Evolutionary conservation across 257 asterid species (phyloP).

Genomic region (Nicotiana noctiflora): DNA sequence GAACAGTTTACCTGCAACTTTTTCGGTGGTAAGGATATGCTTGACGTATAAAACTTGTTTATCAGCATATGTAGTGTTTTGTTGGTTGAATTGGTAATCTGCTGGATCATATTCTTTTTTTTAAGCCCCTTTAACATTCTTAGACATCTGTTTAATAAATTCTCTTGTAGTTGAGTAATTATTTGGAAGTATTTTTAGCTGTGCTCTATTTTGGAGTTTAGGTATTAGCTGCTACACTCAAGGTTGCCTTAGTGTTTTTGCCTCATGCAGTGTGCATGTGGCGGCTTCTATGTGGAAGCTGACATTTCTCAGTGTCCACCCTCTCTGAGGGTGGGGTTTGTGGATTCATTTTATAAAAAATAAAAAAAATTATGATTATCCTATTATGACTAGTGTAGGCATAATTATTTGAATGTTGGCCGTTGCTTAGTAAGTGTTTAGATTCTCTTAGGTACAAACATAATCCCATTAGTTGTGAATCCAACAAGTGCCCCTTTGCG

Average conservation of each 20-base stretch:
- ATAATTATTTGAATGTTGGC: background rate
- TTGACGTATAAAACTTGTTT: conserved; percentile 30
- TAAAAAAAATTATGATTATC: background rate
- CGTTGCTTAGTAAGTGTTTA: background rate
- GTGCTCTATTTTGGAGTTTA: background rate
- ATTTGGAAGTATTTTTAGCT: background rate
- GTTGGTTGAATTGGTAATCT: background rate
- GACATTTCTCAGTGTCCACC: background rate
- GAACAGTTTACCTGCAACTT: conserved; percentile 39
- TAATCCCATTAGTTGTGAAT: background rate
- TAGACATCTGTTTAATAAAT: background rate
- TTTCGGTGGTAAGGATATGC: conserved; percentile 43
- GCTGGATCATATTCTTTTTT: background rate
- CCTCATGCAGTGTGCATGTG: background rate
- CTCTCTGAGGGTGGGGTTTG: background rate
- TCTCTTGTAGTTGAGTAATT: background rate
- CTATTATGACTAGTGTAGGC: background rate
- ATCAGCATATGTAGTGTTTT: conserved; percentile 3
- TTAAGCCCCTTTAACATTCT: background rate
- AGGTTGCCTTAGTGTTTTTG: background rate
- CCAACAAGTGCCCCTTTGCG: background rate
- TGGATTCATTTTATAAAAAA: background rate
- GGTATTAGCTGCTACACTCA: background rate
- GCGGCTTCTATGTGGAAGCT: background rate
- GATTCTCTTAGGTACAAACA: background rate